Conservation (phyloP, 805 yeast species). For the Wickerhamiella allomyrinae region DNA sequence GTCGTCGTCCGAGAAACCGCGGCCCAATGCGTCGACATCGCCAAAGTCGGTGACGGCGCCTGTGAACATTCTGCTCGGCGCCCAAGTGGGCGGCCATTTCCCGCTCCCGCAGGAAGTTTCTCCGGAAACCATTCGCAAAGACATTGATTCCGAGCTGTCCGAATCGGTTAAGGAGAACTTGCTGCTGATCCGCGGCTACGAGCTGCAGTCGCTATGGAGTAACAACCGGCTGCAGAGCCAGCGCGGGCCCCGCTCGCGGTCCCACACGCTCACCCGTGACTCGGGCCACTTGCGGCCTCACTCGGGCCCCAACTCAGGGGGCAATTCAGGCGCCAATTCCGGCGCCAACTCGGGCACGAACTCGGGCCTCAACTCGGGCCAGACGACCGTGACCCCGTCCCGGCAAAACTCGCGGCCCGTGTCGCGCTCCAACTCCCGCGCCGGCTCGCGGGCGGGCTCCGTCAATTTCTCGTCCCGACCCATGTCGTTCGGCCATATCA, state of each 20-base stretch:
- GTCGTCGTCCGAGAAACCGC: neutral
- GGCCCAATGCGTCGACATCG: neutral
- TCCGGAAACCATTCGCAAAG: slow-evolving; percentile 4
- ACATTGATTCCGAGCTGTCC: slow-evolving; percentile 10
- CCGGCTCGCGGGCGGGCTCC: neutral
- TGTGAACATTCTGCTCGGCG: slow-evolving; percentile 11
- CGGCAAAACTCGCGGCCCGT: neutral
- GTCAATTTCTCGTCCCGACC: neutral
- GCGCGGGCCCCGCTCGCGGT: slow-evolving; percentile 1
- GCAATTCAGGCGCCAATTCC: neutral
- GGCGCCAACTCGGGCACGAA: neutral
- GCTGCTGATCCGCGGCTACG: slow-evolving; percentile 8
- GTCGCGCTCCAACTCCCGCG: neutral
- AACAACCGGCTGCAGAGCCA: neutral
- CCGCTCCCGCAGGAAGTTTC: slow-evolving; percentile 6
- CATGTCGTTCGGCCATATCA: neutral
- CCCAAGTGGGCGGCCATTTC: slow-evolving; percentile 11
- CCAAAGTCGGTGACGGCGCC: slow-evolving; percentile 8
- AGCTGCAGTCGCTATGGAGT: slow-evolving; percentile 8
- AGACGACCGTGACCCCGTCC: neutral
- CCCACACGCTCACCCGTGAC: neutral
- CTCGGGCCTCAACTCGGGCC: slow-evolving; percentile 1
- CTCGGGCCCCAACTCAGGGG: neutral
- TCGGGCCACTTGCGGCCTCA: neutral
- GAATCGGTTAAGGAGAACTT: slow-evolving; percentile 9